Evolutionary conservation across 768 basidiomycete genomes (phyloP).

Genomic region (Termitomyces sp.): DNA sequence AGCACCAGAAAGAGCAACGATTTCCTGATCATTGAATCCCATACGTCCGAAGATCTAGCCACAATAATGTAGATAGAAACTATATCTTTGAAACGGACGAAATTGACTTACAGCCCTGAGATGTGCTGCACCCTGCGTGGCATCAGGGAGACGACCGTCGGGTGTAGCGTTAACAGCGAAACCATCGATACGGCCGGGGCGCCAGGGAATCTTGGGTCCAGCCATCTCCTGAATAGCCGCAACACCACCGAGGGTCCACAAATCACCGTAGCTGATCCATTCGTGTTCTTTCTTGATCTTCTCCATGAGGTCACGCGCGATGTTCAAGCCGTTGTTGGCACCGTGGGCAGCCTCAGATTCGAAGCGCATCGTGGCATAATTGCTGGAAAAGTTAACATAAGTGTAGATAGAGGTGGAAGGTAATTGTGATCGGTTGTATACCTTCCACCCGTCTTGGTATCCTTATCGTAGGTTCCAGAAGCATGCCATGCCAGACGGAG

Average conservation of each 20-base stretch:
- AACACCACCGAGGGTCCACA: slow-evolving; percentile 96
- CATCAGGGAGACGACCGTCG: slow-evolving; percentile 89
- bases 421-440: slow-evolving; percentile 19
- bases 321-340: slow-evolving; percentile 77
- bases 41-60: slow-evolving; percentile 82
- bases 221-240: slow-evolving; percentile 89
- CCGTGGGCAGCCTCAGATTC: slow-evolving; percentile 79
- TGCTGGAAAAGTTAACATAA: slow-evolving; percentile 39
- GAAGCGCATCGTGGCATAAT: slow-evolving; percentile 99
- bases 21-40: slow-evolving; percentile 98
- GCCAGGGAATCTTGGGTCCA: slow-evolving; percentile 91
- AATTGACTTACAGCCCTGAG: slow-evolving; percentile 58
- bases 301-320: slow-evolving; percentile 83
- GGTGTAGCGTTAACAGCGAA: slow-evolving; percentile 68
- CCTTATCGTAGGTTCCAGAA: slow-evolving; percentile 91
- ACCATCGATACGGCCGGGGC: slow-evolving; percentile 90
- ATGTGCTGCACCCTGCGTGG: slow-evolving; percentile 76
- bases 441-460: slow-evolving; percentile 76
- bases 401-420: not conserved
- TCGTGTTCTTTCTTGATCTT: slow-evolving; percentile 81
- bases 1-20: slow-evolving; percentile 90
- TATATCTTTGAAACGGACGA: not conserved
- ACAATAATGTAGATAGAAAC: not conserved
- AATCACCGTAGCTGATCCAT: slow-evolving; percentile 95
- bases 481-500: slow-evolving; percentile 92